Evolutionary conservation across 1,139 yeast genomes (phyloP).

Genomic region (Suzukiozyma palmioleophila): DNA sequence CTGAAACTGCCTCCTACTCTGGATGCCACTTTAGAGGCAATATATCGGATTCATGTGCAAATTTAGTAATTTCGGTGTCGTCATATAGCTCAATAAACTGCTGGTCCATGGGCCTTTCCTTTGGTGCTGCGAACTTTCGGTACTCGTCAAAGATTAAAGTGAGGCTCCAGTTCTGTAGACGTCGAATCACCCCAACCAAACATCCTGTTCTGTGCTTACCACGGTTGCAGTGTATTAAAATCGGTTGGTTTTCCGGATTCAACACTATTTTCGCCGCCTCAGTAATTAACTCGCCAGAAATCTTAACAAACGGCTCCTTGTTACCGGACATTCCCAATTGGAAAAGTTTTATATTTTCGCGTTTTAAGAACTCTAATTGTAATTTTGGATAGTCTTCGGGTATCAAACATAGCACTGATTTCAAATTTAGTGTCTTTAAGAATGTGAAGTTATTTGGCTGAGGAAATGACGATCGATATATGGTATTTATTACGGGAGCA

Average conservation of each 20-base stretch:
- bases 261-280: constrained; percentile 77
- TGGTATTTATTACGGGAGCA: constrained; percentile 72
- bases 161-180: constrained; percentile 87
- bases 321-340: constrained; percentile 95
- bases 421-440: constrained; percentile 55
- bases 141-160: constrained; percentile 94
- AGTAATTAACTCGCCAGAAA: constrained; percentile 72
- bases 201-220: constrained; percentile 98
- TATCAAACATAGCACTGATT: constrained; percentile 75
- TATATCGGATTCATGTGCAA: constrained; percentile 51
- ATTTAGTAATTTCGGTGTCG: constrained; percentile 51
- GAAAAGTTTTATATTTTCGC: constrained; percentile 61
- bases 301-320: constrained; percentile 88
- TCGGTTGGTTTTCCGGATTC: constrained; percentile 83
- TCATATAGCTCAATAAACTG: constrained; percentile 89
- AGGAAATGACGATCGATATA: constrained; percentile 89
- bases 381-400: constrained; percentile 89
- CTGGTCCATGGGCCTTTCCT: constrained; percentile 91
- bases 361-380: constrained; percentile 57
- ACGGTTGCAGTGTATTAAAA: constrained; percentile 88
- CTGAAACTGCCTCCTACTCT: too few relatives aligned
- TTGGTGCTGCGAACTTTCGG: constrained; percentile 89
- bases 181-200: constrained; percentile 83
- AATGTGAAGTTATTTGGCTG: constrained; percentile 76
- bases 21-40: constrained; percentile 64